Percentiles rank a stretch among this genome's conserved stretches.
These are phyloP conservation scores for Suhomyces kunorum DNA, from an alignment of 1,139 yeast species.

Conservation along the genomic window DNA sequence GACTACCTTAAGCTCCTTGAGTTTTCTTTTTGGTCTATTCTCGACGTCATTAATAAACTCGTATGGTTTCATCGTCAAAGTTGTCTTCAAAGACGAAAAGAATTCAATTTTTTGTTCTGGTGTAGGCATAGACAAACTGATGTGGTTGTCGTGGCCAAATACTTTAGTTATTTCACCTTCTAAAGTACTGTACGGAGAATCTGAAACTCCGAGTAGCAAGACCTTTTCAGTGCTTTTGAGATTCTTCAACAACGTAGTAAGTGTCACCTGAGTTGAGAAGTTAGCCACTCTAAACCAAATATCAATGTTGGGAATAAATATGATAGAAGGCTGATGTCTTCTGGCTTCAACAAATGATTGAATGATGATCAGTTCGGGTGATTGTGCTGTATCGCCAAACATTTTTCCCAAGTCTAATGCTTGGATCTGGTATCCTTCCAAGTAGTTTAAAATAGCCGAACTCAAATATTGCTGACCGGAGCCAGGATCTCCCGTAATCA, in stretches of 20 bases:
- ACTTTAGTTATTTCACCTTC: conserved; percentile 43
- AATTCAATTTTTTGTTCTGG: conserved; percentile 46
- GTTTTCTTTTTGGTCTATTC: conserved; percentile 51
- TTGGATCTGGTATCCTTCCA: conserved; percentile 92
- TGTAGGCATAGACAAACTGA: conserved; percentile 47
- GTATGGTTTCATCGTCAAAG: conserved; percentile 67
- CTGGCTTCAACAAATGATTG: conserved; percentile 87
- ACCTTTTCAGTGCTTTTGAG: conserved; percentile 73
- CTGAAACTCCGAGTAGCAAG: conserved; percentile 76
- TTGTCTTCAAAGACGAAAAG: conserved; percentile 56
- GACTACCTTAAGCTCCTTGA: conserved; percentile 38
- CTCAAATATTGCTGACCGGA: conserved; percentile 88
- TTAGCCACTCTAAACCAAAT: conserved; percentile 73
- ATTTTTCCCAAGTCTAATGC: conserved; percentile 78
- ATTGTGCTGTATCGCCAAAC: conserved; percentile 76
- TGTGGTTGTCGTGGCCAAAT: conserved; percentile 57
- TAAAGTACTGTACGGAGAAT: conserved; percentile 37
- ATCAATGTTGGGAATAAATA: conserved; percentile 82
- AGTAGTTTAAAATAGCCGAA: conserved; percentile 74
- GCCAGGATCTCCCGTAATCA: conserved; percentile 75
- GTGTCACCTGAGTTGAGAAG: conserved; percentile 68
- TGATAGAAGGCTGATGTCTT: conserved; percentile 85
- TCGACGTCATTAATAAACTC: conserved; percentile 55
- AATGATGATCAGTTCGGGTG: conserved; percentile 83
- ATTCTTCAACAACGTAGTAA: conserved; percentile 67